Conservation (phyloP, 2,329 filamentous ascomycete genomes). For the Penicillium brasilianum region DNA sequence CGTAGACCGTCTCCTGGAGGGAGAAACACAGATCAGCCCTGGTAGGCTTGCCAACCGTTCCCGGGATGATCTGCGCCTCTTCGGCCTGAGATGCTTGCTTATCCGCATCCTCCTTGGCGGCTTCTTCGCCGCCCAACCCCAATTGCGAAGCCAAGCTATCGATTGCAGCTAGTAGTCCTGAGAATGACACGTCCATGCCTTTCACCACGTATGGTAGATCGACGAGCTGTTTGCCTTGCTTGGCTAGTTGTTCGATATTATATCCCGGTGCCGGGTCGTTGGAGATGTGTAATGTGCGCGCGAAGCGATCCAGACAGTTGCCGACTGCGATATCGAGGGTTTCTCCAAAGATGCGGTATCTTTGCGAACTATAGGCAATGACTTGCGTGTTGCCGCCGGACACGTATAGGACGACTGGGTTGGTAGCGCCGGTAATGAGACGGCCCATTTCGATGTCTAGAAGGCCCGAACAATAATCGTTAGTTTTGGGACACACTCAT, state of each 20-base stretch:
- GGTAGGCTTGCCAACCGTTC: constrained; percentile 59
- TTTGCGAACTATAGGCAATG: constrained; percentile 91
- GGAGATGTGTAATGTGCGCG: constrained; percentile 84
- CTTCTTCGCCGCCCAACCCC: constrained; percentile 42
- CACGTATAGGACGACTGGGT: constrained; percentile 95
- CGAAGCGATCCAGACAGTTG: constrained; percentile 96
- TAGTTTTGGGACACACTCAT: too few relatives aligned
- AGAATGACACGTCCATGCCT: constrained; percentile 98
- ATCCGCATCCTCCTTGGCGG: constrained; percentile 58
- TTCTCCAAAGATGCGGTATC: constrained; percentile 98
- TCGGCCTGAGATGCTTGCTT: constrained; percentile 25
- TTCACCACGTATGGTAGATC: constrained; percentile 96
- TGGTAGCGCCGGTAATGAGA: constrained; percentile 83
- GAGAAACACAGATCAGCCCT: constrained; percentile 89
- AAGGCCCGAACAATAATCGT: too few relatives aligned
- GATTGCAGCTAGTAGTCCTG: constrained; percentile 82
- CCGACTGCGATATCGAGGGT: constrained; percentile 96
- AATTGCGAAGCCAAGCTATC: constrained; percentile 73
- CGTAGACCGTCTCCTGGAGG: constrained; percentile 91
- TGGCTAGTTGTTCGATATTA: constrained; percentile 95
- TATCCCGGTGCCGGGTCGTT: constrained; percentile 97
- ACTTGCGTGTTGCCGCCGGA: constrained; percentile 97
- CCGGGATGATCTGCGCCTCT: constrained; percentile 29
- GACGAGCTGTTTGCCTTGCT: constrained; percentile 71
- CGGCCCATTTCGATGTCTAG: constrained; percentile 95